These are phyloP conservation scores for Cyberlindnera japonica DNA, from an alignment of 805 yeast genomes.

Conservation along the genomic window DNA sequence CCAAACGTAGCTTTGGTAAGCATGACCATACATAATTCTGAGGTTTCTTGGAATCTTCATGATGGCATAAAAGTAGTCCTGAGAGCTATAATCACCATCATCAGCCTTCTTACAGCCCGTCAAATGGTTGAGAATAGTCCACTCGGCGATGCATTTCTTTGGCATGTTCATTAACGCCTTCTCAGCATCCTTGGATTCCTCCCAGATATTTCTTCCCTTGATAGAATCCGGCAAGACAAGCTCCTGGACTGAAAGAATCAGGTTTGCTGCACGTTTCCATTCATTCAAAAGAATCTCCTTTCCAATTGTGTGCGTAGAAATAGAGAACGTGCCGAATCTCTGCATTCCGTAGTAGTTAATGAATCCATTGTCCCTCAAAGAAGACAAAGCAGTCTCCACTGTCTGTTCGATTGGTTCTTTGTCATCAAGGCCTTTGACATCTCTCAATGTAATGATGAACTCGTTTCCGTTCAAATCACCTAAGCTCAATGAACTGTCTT, in stretches of 20 bases:
- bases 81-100: conserved; percentile 42
- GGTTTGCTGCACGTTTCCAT: conserved; percentile 76
- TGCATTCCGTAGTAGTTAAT: conserved; percentile 98
- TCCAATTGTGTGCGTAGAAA: conserved; percentile 88
- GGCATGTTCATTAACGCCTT: conserved; percentile 78
- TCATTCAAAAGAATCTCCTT: conserved; percentile 62
- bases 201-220: conserved; percentile 83
- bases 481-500: conserved; percentile 55
- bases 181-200: conserved; percentile 60
- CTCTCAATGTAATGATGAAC: conserved; percentile 79
- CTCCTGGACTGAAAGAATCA: conserved; percentile 82
- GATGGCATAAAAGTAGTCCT: conserved; percentile 72
- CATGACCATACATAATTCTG: conserved; percentile 94
- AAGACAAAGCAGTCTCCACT: conserved; percentile 49
- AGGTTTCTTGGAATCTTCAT: conserved; percentile 89
- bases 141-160: conserved; percentile 81
- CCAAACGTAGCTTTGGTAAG: conserved; percentile 97
- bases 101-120: conserved; percentile 46
- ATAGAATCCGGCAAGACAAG: conserved; percentile 77
- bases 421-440: conserved; percentile 38
- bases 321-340: conserved; percentile 92
- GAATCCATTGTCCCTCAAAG: conserved; percentile 68
- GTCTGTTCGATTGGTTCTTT: conserved; percentile 38
- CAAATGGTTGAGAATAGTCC: conserved; percentile 60
- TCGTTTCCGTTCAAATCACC: conserved; percentile 91